A percentile compares a stretch with the other conserved stretches of the same genome.
Conservation (phyloP, 2,329 filamentous ascomycete species). For the Dactylellina drechsleri region DNA sequence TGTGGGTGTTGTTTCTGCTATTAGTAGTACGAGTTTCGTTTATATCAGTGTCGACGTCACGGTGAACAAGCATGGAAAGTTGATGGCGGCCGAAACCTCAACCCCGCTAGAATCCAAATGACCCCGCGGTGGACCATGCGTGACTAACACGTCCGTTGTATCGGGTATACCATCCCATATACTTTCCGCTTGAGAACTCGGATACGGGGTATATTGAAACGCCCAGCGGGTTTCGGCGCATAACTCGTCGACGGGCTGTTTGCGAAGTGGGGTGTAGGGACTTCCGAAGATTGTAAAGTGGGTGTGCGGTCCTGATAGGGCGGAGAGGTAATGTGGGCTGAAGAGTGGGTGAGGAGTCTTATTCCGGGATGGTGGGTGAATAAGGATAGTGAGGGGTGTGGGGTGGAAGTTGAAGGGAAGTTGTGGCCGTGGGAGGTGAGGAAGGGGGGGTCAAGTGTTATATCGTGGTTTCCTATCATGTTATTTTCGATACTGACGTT, state of each 20-base stretch:
- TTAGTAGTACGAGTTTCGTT: no score
- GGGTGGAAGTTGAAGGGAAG: constrained; percentile 69
- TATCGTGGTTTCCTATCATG: constrained; percentile 75
- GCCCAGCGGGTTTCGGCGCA: constrained; percentile 32
- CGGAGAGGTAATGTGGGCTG: constrained; percentile 65
- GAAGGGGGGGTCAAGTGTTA: constrained; percentile 74
- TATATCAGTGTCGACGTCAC: no score
- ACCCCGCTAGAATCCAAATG: constrained; percentile 62
- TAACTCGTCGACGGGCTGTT: constrained; percentile 19
- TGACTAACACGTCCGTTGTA: constrained; percentile 73
- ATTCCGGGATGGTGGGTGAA: constrained; percentile 66
- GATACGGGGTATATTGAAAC: constrained; percentile 63
- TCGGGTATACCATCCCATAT: constrained; percentile 65
- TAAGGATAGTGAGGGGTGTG: constrained; percentile 67
- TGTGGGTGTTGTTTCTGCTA: no score
- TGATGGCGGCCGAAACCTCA: background rate
- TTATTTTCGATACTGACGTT: background rate
- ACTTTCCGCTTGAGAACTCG: constrained; percentile 9
- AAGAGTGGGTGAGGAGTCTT: constrained; percentile 73
- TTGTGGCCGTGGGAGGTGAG: constrained; percentile 66
- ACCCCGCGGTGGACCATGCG: constrained; percentile 73
- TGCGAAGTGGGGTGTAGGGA: constrained; percentile 69
- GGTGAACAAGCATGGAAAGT: background rate
- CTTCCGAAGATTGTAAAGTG: constrained; percentile 76
- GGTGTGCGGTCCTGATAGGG: constrained; percentile 65